Evolutionary conservation across 148 eudicot species (phyloP), one percentile per base, ranked within the genome.

Genomic region (Oxyria digyna): DNA sequence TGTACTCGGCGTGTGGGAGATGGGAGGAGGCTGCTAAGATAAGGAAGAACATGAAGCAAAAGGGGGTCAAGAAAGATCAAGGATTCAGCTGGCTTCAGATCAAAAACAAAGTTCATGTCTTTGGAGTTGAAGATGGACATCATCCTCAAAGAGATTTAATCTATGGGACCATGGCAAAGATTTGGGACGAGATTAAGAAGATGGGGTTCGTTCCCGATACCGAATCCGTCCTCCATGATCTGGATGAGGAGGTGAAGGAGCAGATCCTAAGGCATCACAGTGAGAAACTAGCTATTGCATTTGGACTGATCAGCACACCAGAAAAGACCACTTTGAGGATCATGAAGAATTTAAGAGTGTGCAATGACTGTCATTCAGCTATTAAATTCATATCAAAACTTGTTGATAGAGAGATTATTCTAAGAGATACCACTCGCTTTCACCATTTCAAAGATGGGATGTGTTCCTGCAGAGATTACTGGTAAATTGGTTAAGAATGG

Each of bases 171-270:
- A 81, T 81, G 74, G 74, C 46, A 1, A 38, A 75, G 68, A 67
- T 81, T 23, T 81, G 84, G 84, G 81, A 78, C n/a, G 77, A 67
- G 69, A 81, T 81, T 8, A 81, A 78, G 77, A 81, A 78, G 74
- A 78, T 81, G 77, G 84, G 84, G 5, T 81, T 81, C 46, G 43
- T 81, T 31, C 81, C 84, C 0, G 84, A 81, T 24, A 75, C 75
- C 0, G 70, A 42, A 23, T 69, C 79, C 2, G 84, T 78, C 33
- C 71, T 81, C 38, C 84, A 81, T 75, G 84, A 81, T 71, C 70
- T 81, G 40, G 84, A 81, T 68, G 81, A 78, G 50, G 81, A 81
- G 74, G 73, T 81, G 59, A 81, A 81, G 72, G 81, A 81, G 38
- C 68, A 75, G 54, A 72, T 77, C 49, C 76, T 81, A 38, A 67